Base-by-base conservation (phyloP, 2,329 filamentous ascomycete species). In the Tolypocladium guangdongense region DNA sequence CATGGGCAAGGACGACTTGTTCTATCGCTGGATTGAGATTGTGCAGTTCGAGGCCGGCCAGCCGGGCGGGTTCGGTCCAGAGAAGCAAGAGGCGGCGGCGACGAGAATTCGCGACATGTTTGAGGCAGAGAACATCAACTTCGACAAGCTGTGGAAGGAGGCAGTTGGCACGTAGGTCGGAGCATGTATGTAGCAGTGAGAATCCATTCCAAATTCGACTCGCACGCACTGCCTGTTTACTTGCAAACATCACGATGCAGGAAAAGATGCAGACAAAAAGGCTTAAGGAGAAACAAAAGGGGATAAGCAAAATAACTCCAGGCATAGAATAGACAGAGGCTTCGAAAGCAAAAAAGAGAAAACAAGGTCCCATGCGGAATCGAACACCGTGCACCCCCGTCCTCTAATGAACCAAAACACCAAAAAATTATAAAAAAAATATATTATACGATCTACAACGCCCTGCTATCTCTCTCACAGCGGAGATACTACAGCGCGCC, bases 21-120 rank as follows among this genome's bases (percentile, higher is more conserved):
- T 96, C 72, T 96, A 88, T 72, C 82, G 86, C 53, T 96, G 90
- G 90, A 88, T 96, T 49, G 91, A 96, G 73, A 80, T 95, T 64
- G 84, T 96, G 50, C 90, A 96, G 71, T 95, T 83, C 63, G 90
- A 96, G 71, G 86, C 88, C 43, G 86, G 83, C 37, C 80, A 81
- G 59, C 87, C 90, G 0, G 88, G 86, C 20, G 88, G 88, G 0
- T 95, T 95, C 64, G 87, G 85, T 1, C 73, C 77, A 0, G 86
- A 90, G 64, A 79, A 83, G 63, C 90, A 95, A 69, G 75, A 81
- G 53, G 79, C 76, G 45, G 85, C 87, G 1, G 88, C 89, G 55
- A 73, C 81, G 58, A 84, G 90, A 69, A 88, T 91, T 50, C 82
- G 86, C 62, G 79, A 82, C 39, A 74, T 93, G 65, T 95, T 96